Percentiles rank a stretch among this genome's conserved stretches.
phyloP scores from a whole-genome alignment of 257 asterid species.

The Solanum stenotomum region DNA sequence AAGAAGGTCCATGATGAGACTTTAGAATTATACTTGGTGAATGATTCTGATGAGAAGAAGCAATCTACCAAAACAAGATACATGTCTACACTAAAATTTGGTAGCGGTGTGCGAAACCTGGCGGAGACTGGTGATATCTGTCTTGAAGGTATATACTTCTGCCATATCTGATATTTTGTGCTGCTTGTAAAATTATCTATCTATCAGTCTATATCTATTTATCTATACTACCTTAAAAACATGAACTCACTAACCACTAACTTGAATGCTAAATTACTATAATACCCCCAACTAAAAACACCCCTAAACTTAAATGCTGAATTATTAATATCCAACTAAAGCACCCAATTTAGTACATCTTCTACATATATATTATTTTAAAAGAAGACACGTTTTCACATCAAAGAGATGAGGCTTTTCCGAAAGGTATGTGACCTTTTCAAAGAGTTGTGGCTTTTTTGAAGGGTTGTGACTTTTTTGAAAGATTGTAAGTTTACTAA shows the following conservation, averaged over 20 bases:
- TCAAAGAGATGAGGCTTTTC: too few relatives aligned
- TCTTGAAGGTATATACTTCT: slow-evolving; percentile 59
- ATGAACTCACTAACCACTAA: background rate
- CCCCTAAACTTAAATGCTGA: background rate
- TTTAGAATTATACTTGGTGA: slow-evolving; percentile 42
- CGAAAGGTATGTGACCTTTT: too few relatives aligned
- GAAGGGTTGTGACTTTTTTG: too few relatives aligned
- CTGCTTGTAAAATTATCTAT: background rate
- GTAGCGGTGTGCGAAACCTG: slow-evolving; percentile 45
- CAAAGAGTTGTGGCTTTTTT: too few relatives aligned
- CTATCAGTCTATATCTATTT: background rate
- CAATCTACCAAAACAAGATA: slow-evolving; percentile 28
- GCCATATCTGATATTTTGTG: background rate
- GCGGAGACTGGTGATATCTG: slow-evolving; percentile 72
- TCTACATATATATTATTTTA: too few relatives aligned
- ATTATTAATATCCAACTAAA: background rate
- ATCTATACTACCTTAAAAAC: background rate
- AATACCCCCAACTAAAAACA: background rate
- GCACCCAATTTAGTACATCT: background rate
- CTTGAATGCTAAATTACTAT: background rate
- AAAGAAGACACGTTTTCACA: too few relatives aligned
- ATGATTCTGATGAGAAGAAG: slow-evolving; percentile 28
- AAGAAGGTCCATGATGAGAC: slow-evolving; percentile 37
- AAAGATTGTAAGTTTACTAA: too few relatives aligned
- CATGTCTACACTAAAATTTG: slow-evolving; percentile 73